These are phyloP conservation scores for Chlorociboria aeruginascens DNA, from an alignment of 495 filamentous ascomycete genomes.

Conservation along the genomic window DNA sequence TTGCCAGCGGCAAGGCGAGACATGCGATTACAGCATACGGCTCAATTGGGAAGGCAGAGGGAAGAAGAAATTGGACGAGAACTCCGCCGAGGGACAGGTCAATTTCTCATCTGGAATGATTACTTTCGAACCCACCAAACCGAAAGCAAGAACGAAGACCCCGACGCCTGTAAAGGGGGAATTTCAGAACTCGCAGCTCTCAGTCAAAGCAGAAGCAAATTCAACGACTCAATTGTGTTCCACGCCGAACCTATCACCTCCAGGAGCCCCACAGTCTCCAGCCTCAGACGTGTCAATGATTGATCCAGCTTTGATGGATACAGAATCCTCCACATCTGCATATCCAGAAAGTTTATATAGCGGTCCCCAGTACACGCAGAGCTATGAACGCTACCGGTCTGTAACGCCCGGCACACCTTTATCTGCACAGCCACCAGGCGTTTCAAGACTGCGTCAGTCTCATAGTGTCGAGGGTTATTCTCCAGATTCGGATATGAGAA, in stretches of 20 bases:
- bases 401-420: conserved; percentile 1
- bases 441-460: conserved; percentile 1
- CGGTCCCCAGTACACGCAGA: conserved; percentile 8
- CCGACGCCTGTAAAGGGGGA: background rate
- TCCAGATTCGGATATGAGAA: background rate
- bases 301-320: conserved; percentile 8
- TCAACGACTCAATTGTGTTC: too few relatives aligned
- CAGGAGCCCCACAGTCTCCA: background rate
- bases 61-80: conserved; percentile 24
- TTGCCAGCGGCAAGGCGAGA: conserved; percentile 63
- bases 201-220: background rate
- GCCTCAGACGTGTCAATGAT: conserved; percentile 1
- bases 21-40: conserved; percentile 76
- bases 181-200: background rate
- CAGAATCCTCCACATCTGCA: background rate
- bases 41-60: conserved; percentile 74
- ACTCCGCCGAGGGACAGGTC: background rate
- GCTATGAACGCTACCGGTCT: conserved; percentile 12
- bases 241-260: background rate
- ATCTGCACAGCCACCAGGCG: background rate
- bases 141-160: background rate
- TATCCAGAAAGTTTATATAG: conserved; percentile 1
- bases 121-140: background rate
- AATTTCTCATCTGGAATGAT: conserved; percentile 10
- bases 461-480: conserved; percentile 1